phyloP scores from a whole-genome alignment of 1,284 basidiomycete genomes.

The Boletellus sp. region DNA sequence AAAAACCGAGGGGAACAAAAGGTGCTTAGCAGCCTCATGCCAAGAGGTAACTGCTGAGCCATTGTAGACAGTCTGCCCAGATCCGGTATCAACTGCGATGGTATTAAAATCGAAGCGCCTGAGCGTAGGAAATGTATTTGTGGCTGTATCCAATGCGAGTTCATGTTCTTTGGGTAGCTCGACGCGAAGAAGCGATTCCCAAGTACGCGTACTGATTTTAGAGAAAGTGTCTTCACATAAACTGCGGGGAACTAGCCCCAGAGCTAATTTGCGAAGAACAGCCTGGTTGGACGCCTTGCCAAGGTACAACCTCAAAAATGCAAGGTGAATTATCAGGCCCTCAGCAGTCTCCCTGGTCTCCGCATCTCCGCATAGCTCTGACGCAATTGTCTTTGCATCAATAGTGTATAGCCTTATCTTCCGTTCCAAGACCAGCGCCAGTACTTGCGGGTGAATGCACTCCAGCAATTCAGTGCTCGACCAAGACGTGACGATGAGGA shows the following conservation, averaged over 20 bases:
- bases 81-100: constrained; percentile 56
- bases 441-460: constrained; percentile 47
- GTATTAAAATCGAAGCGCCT: constrained; percentile 69
- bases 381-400: constrained; percentile 47
- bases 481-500: constrained; percentile 66
- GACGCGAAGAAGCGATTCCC: constrained; percentile 56
- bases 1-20: constrained; percentile 85
- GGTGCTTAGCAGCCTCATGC: constrained; percentile 87
- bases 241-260: constrained; percentile 37
- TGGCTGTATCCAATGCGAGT: constrained; percentile 21
- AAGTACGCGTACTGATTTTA: constrained; percentile 49
- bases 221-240: constrained; percentile 44
- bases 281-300: constrained; percentile 55
- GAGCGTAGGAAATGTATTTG: constrained; percentile 35
- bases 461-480: constrained; percentile 54
- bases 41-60: constrained; percentile 67
- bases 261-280: constrained; percentile 50
- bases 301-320: constrained; percentile 71
- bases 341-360: constrained; percentile 43
- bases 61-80: constrained; percentile 54
- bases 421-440: constrained; percentile 43
- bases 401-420: constrained; percentile 58
- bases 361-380: constrained; percentile 31
- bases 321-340: constrained; percentile 55
- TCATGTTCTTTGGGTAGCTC: constrained; percentile 31